phyloP scores from a whole-genome alignment of 176 grass and related monocot genomes.

The Lolium multiflorum region DNA sequence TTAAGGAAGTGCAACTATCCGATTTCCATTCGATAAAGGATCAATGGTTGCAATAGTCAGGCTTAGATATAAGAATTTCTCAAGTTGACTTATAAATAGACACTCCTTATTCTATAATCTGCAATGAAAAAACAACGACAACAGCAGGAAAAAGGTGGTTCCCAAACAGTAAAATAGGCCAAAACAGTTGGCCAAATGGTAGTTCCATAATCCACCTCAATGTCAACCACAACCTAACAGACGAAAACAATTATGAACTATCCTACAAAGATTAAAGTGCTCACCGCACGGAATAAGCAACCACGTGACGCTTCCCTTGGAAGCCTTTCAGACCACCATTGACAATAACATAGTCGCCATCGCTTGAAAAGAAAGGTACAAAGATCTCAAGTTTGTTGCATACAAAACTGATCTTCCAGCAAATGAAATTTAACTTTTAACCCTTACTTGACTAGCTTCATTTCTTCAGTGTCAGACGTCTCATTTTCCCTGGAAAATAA shows the following conservation, averaged over 20 bases:
- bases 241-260: neutral
- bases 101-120: neutral
- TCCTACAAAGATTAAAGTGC: conserved; percentile 26
- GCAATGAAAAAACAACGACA: neutral
- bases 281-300: conserved; percentile 84
- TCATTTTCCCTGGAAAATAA: conserved; percentile 73
- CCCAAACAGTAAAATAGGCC: neutral
- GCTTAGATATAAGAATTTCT: neutral
- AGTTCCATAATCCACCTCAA: neutral
- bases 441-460: conserved; percentile 62
- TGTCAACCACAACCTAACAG: neutral
- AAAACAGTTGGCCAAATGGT: neutral
- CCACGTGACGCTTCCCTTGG: conserved; percentile 79
- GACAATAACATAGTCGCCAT: conserved; percentile 80
- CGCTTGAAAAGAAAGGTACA: conserved; percentile 44
- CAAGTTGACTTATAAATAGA: neutral
- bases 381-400: conserved; percentile 26
- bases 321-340: conserved; percentile 88
- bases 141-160: neutral
- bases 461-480: conserved; percentile 68
- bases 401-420: conserved; percentile 9
- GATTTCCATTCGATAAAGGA: neutral
- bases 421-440: neutral
- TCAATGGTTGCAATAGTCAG: too few relatives aligned
- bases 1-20: neutral